Evolutionary conservation across 2,329 filamentous ascomycete genomes (phyloP).

Genomic region (Aspergillus melleus): DNA sequence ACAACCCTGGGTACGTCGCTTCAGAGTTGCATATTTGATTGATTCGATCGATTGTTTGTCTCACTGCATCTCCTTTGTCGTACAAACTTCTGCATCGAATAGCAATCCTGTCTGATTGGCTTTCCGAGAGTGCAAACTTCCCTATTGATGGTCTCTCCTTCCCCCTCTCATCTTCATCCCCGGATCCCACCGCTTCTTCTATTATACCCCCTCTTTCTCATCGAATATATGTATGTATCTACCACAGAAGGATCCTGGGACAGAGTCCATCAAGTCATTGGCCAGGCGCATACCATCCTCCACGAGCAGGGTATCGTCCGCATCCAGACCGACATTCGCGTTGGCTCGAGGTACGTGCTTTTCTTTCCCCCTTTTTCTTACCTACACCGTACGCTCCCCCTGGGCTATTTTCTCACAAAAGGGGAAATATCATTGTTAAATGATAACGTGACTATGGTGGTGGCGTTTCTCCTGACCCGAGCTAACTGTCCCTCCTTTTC

Average conservation of each 20-base stretch:
- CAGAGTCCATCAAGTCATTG: slow-evolving; percentile 78
- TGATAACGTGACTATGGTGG: not conserved
- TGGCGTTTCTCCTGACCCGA: slow-evolving; percentile 12
- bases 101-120: not conserved
- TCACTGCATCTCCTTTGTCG: slow-evolving; percentile 1
- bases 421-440: too few relatives aligned
- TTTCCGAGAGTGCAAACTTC: not conserved
- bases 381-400: not conserved
- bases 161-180: not conserved
- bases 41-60: not conserved
- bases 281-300: slow-evolving; percentile 78
- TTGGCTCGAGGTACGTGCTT: slow-evolving; percentile 68
- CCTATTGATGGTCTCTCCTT: not conserved
- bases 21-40: too few relatives aligned
- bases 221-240: not conserved
- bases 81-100: not conserved
- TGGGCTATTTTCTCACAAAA: too few relatives aligned
- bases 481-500: slow-evolving; percentile 10
- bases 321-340: slow-evolving; percentile 85
- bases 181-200: not conserved
- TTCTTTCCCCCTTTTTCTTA: not conserved
- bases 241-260: slow-evolving; percentile 83
- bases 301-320: slow-evolving; percentile 75
- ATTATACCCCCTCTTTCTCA: slow-evolving; percentile 6
- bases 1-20: slow-evolving; percentile 77